These are phyloP conservation scores for Botryotinia calthae DNA, from an alignment of 2,329 filamentous ascomycete species.

Conservation along the genomic window DNA sequence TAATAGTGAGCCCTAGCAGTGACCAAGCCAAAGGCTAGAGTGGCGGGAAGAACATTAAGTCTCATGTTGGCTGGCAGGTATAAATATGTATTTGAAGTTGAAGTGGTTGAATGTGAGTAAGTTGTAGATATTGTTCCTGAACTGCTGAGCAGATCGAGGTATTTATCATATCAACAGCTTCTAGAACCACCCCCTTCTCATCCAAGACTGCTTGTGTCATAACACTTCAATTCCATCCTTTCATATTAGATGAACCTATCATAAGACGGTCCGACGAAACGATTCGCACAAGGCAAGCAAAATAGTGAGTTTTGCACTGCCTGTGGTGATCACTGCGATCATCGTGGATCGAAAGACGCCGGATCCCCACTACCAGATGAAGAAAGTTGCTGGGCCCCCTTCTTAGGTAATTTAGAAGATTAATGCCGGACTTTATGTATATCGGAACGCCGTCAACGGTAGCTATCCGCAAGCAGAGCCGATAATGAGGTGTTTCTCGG, in stretches of 20 bases:
- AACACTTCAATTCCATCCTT: not conserved
- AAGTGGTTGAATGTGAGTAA: not conserved
- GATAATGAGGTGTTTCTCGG: not conserved
- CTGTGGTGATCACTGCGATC: not conserved
- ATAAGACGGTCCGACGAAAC: not conserved
- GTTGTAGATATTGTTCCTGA: not conserved
- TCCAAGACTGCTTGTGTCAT: not conserved
- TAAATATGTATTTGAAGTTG: not conserved
- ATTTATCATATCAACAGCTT: not conserved
- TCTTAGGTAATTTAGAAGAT: not conserved
- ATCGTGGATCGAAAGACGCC: not conserved
- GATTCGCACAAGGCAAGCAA: not conserved
- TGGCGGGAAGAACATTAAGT: not conserved
- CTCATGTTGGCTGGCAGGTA: not conserved
- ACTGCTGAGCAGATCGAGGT: not conserved
- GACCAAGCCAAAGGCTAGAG: not conserved
- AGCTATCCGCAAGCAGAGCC: not conserved
- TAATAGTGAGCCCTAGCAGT: not conserved
- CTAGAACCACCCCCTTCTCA: not conserved
- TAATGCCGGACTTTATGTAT: not conserved
- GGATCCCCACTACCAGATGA: not conserved
- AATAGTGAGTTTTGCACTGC: not conserved
- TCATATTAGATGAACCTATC: slow-evolving; percentile 4
- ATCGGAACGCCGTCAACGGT: not conserved
- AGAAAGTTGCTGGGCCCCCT: not conserved